These are phyloP conservation scores for Pseudonectria foliicola DNA, from an alignment of 2,329 filamentous ascomycete species.

Conservation along the genomic window DNA sequence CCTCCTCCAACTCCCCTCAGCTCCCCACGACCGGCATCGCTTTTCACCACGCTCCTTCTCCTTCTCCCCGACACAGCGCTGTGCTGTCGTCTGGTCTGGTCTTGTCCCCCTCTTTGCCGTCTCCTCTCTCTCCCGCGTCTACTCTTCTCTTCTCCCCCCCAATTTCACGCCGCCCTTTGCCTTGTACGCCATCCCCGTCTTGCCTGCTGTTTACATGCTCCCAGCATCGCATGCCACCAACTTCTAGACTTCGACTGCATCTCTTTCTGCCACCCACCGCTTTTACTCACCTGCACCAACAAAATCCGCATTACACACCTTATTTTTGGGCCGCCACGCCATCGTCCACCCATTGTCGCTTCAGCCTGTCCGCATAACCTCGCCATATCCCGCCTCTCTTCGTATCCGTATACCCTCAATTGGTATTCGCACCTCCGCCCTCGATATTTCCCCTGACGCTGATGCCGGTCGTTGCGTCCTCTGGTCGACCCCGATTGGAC, in stretches of 20 bases:
- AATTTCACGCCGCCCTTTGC: too few relatives aligned
- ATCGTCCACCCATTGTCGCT: slow-evolving; percentile 15
- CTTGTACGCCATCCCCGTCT: slow-evolving; percentile 1
- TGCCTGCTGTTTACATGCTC: slow-evolving; percentile 14
- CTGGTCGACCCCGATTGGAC: slow-evolving; percentile 26
- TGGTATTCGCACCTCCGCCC: slow-evolving; percentile 17
- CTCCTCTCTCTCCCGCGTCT: slow-evolving; percentile 2
- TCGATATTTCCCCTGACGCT: slow-evolving; percentile 23
- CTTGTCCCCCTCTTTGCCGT: slow-evolving; percentile 11
- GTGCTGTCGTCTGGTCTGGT: slow-evolving; percentile 17
- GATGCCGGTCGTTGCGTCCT: slow-evolving; percentile 31
- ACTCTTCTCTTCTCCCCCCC: too few relatives aligned
- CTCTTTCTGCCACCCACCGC: slow-evolving; percentile 20
- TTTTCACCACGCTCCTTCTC: slow-evolving; percentile 24
- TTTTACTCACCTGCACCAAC: slow-evolving; percentile 14
- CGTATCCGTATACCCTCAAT: slow-evolving; percentile 18
- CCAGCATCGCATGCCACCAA: slow-evolving; percentile 14
- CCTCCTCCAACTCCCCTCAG: slow-evolving; percentile 12
- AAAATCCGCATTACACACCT: slow-evolving; percentile 16
- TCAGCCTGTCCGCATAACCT: slow-evolving; percentile 11
- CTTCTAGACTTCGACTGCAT: slow-evolving; percentile 21
- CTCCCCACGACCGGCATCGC: slow-evolving; percentile 22
- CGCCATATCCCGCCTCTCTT: slow-evolving; percentile 12
- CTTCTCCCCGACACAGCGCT: slow-evolving; percentile 10
- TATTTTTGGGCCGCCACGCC: slow-evolving; percentile 22